phyloP scores from a whole-genome alignment of 1,284 basidiomycete genomes.

The Sutorius eximius region DNA sequence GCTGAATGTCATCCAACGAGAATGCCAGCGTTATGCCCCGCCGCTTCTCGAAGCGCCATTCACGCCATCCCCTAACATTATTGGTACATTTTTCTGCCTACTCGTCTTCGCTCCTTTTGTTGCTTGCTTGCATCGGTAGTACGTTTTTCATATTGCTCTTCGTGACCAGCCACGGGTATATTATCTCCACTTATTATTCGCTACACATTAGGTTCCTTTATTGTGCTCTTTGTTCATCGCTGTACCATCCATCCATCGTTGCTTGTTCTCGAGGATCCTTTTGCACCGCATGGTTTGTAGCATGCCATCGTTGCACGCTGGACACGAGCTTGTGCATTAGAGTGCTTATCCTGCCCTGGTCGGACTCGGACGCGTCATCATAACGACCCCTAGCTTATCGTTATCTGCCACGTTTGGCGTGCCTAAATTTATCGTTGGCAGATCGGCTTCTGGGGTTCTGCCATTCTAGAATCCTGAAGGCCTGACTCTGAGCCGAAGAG shows the following conservation, averaged over 20 bases:
- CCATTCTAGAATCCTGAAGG: no score
- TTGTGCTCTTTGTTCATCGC: not conserved
- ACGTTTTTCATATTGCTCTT: not conserved
- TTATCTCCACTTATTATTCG: slow-evolving; percentile 20
- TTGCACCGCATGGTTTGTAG: no score
- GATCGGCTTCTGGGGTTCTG: no score
- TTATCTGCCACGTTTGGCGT: not conserved
- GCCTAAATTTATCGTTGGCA: not conserved
- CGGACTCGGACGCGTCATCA: not conserved
- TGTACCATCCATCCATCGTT: slow-evolving; percentile 13
- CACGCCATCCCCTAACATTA: slow-evolving; percentile 22
- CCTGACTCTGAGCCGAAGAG: no score
- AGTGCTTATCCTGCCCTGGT: no score
- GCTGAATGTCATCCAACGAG: slow-evolving; percentile 10
- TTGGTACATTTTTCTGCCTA: slow-evolving; percentile 11
- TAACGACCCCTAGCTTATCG: not conserved
- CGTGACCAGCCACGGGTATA: slow-evolving; percentile 10
- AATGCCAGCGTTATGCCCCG: not conserved
- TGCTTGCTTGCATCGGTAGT: not conserved
- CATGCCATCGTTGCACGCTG: no score
- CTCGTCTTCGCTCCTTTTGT: not conserved
- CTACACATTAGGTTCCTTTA: slow-evolving; percentile 21
- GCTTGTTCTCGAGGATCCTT: not conserved
- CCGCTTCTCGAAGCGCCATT: not conserved
- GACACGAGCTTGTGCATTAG: no score